Base-by-base conservation (phyloP, 768 basidiomycete species). In the Psilocybe cubensis region DNA sequence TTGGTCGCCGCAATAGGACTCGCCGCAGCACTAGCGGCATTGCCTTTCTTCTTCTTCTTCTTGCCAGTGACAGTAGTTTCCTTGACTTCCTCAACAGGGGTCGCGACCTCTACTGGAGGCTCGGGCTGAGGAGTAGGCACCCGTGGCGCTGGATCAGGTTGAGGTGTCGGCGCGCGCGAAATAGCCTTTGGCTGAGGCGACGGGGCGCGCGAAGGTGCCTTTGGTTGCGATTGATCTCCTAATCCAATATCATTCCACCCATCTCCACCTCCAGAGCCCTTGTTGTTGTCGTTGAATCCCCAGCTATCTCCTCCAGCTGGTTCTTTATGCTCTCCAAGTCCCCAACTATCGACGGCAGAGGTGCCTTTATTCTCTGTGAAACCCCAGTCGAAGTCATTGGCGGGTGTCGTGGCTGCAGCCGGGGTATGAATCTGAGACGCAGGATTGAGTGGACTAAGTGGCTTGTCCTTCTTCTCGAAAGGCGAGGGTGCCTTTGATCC, bases 401-500 rank as follows among this genome's bases (percentile, higher is more conserved):
- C 23, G 3, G 41, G 31, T 31, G 62, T 14, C n/a, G 61, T 49
- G 54, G 49, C 53, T 55, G 56, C 55, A 29, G 43, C n/a, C 42
- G 59, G 55, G 5, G 46, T 57, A 1, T 44, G 46, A 35, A 66
- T 56, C 41, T 71, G 70, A 17, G 70, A 59, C 14, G 72, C 67
- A 20, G 74, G 72, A 47, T 75, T 75, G 41, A 74, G 62, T n/a
- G 74, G 74, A 21, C 74, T 75, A 9, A 72, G 61, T 12, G 60
- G 62, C 46, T 68, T 69, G 21, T 56, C 62, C 31, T 61, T 66
- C 47, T 60, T 68, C 27, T 59, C 64, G 27, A 61, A 57, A 24
- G 70, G 68, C 14, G 70, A 70, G 5, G 65, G 57, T 35, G 55
- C 57, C 31, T 70, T 65, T 21, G 68, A 63, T 17, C 68, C 61